Percentiles rank a stretch among this genome's conserved stretches.
phyloP scores from a whole-genome alignment of 768 basidiomycete species.

The Pluteus cervinus region DNA sequence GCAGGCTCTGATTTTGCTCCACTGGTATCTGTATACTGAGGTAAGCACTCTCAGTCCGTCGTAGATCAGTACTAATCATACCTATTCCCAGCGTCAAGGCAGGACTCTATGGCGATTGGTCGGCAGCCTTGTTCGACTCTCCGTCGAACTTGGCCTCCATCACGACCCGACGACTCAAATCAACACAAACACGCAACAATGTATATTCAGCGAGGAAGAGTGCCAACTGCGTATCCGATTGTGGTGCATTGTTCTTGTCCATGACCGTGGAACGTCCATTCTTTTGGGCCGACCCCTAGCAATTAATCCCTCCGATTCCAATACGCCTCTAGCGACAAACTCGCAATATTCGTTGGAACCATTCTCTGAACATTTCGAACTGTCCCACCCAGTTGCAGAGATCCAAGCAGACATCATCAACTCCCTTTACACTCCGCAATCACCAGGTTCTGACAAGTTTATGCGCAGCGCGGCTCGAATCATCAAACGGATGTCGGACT shows the following conservation, averaged over 20 bases:
- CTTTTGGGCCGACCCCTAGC: slow-evolving; percentile 81
- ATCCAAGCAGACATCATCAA: slow-evolving; percentile 90
- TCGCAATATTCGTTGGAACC: too few species aligned
- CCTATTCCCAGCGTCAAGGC: slow-evolving; percentile 65
- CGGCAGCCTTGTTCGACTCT: slow-evolving; percentile 75
- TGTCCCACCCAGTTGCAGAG: slow-evolving; percentile 70
- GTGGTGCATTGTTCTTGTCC: slow-evolving; percentile 81
- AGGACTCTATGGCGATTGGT: slow-evolving; percentile 85
- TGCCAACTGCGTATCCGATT: slow-evolving; percentile 73
- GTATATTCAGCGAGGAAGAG: slow-evolving; percentile 68
- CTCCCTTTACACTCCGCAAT: slow-evolving; percentile 75
- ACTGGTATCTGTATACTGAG: slow-evolving; percentile 90
- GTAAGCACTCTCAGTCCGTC: slow-evolving; percentile 29
- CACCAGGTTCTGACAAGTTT: slow-evolving; percentile 59
- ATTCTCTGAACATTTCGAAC: slow-evolving; percentile 75
- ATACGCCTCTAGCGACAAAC: too few species aligned
- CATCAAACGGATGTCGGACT: slow-evolving; percentile 70
- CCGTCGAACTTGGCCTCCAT: slow-evolving; percentile 80
- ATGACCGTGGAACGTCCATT: slow-evolving; percentile 85
- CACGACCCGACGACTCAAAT: slow-evolving; percentile 74
- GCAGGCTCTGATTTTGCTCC: slow-evolving; percentile 77
- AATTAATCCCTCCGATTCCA: slow-evolving; percentile 77
- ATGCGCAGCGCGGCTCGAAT: slow-evolving; percentile 77
- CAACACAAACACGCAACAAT: slow-evolving; percentile 29
- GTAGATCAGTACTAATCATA: slow-evolving; percentile 3